A percentile compares a stretch with the other conserved stretches of the same genome.
Evolutionary conservation across 2,329 filamentous ascomycete genomes (phyloP).

Genomic region (Ambrosiella xylebori): DNA sequence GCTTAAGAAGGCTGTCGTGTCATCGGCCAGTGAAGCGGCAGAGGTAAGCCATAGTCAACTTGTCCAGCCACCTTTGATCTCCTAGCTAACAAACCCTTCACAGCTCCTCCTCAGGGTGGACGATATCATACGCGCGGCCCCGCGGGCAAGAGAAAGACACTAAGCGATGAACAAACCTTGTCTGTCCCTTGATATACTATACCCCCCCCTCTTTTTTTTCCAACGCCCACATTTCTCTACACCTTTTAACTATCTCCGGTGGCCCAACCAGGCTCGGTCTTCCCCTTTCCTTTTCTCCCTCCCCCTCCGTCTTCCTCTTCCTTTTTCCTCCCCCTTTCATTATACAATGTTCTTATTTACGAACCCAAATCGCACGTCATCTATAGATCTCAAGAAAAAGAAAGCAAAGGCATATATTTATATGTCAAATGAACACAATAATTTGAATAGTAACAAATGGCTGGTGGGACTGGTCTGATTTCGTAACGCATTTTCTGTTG

Average conservation of each 20-base stretch:
- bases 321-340: neutral
- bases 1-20: constrained; percentile 94
- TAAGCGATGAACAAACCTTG: constrained; percentile 18
- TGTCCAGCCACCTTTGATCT: neutral
- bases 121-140: constrained; percentile 91
- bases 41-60: constrained; percentile 45
- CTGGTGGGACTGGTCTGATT: neutral
- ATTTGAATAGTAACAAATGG: neutral
- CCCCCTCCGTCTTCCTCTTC: neutral
- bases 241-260: neutral
- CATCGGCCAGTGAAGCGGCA: constrained; percentile 85
- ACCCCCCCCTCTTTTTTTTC: neutral
- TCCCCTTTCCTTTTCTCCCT: neutral
- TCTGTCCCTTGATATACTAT: constrained; percentile 4
- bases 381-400: constrained; percentile 13
- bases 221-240: neutral
- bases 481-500: neutral
- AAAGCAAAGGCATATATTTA: constrained; percentile 5
- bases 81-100: constrained; percentile 16
- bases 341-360: neutral
- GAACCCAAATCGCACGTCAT: constrained; percentile 4
- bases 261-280: neutral
- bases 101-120: constrained; percentile 84
- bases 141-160: constrained; percentile 63
- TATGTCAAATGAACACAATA: constrained; percentile 4